Base-by-base conservation (phyloP, 352 stramenopile species). In the Pythium guiyangense region DNA sequence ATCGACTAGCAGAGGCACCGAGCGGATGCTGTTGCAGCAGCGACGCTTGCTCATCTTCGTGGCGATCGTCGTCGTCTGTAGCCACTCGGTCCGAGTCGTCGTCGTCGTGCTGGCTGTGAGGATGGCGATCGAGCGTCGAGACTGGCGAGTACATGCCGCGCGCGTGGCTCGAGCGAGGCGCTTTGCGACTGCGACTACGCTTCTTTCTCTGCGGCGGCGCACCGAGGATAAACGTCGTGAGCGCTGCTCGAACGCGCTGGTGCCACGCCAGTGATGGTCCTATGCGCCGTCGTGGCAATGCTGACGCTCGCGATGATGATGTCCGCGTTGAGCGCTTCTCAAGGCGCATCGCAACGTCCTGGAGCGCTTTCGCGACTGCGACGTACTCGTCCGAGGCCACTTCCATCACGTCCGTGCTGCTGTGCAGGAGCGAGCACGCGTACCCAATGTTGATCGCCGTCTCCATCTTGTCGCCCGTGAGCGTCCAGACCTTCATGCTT, bases 381-480 rank as follows among this genome's bases (percentile, higher is more conserved):
- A 71, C 55, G 59, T 84, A 88, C 29, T 89, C 78, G 44, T 80
- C 74, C 18, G 74, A 79, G 1, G 56, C 68, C 27, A 92, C 60
- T 54, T 88, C 67, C 49, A 88, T 71, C 6, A 92, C 69, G 20
- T 94, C 74, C 69, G 94, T 98, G 11, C 77, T 62, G 54, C 87
- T 76, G 15, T 74, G 77, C 25, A 97, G 65, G 49, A 98, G 57
- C 18, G 86, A 84, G 53, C 84, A 96, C 17, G 89, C 86, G 53
- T 96, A 97, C n/a, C 86, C 93, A 66, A 98, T 98, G 57, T 98
- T 98, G 46, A 98, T 89, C 22, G 94, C 94, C 15, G 94, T 98
- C 67, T 98, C 93, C 64, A 93, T 82, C 70, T 98, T 98, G 71
- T 98, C 94, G 18, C 92, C 92, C 3, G 94, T 98, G 26, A 98